Evolutionary conservation across 352 stramenopile genomes (phyloP), one percentile per base, ranked within the genome.

Genomic region (Stramenopiles sp.): DNA sequence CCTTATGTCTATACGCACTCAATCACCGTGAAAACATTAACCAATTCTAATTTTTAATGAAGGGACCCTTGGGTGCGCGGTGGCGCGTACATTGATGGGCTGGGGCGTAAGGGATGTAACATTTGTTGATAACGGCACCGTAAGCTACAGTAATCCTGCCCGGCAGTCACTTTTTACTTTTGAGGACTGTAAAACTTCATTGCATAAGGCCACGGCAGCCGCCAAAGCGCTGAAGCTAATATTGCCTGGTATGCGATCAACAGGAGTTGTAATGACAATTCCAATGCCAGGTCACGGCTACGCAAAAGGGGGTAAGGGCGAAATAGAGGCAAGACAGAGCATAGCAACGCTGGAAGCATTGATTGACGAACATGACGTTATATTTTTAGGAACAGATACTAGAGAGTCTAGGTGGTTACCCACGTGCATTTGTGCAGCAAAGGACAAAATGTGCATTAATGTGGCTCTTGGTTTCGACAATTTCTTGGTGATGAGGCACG

Each of bases 401-500:
- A 89, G 97, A 39, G 97, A 99, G 84, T 98, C 91, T 83, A 89
- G 97, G 44, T 99, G 97, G 97, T 85, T 99, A 0, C 97, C 97
- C 7, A 98, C 95, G 30, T 91, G 99, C 1, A 93, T 99, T 80
- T 90, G 90, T 14, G 88, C 91, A 14, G 89, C 91, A 4, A 92
- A 97, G 80, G 87, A 93, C 75, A 99, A 97, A 85, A 85, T 96
- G 0, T 81, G 93, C 0, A 32, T 93, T 81, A 93, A 94, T 82
- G 84, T 88, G 4, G 90, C 89, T 7, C 86, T 97, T 7, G 93
- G 97, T 32, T 95, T 99, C 80, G 96, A 99, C 85, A 97, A 91
- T 82, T 99, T 97, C 85, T 83, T 99, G 7, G 95, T 99, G 22
- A 98, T 99, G 92, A 91, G 95, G 0, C 96, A 99, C 87, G 96